phyloP scores from a whole-genome alignment of 2,329 filamentous ascomycete species.

The Colletotrichum sp. region DNA sequence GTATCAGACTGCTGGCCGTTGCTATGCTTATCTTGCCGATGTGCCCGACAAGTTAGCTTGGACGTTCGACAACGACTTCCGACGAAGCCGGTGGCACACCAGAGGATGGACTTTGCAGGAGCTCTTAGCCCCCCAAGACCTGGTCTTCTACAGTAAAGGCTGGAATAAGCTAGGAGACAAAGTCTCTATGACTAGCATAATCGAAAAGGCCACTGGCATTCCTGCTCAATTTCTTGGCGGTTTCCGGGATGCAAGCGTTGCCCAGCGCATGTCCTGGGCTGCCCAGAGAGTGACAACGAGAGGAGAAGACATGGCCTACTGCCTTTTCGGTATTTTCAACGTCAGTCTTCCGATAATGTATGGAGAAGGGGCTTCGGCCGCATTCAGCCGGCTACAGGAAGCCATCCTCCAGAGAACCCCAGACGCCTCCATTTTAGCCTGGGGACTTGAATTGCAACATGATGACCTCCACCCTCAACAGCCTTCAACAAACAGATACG shows the following conservation, averaged over 20 bases:
- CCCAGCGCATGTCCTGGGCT: background rate
- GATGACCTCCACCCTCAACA: accelerated
- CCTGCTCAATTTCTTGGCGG: background rate
- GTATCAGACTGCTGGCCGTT: background rate
- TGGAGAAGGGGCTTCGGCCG: background rate
- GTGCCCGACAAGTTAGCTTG: accelerated
- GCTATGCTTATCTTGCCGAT: background rate
- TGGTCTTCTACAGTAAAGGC: background rate
- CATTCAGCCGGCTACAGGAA: background rate
- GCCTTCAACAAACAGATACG: accelerated
- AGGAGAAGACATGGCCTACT: background rate
- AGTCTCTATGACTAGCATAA: background rate
- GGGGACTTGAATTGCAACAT: background rate
- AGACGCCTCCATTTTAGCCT: background rate
- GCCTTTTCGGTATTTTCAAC: background rate
- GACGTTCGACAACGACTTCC: background rate
- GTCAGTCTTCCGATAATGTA: background rate
- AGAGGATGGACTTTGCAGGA: background rate
- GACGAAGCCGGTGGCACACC: background rate
- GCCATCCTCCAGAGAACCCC: background rate
- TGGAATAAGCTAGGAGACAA: background rate
- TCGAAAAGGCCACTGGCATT: background rate
- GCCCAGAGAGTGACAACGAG: background rate
- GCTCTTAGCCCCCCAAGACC: background rate
- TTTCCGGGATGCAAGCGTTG: background rate